Evolutionary conservation across 345 rosid genomes (phyloP).

Genomic region (Gossypium raimondii): DNA sequence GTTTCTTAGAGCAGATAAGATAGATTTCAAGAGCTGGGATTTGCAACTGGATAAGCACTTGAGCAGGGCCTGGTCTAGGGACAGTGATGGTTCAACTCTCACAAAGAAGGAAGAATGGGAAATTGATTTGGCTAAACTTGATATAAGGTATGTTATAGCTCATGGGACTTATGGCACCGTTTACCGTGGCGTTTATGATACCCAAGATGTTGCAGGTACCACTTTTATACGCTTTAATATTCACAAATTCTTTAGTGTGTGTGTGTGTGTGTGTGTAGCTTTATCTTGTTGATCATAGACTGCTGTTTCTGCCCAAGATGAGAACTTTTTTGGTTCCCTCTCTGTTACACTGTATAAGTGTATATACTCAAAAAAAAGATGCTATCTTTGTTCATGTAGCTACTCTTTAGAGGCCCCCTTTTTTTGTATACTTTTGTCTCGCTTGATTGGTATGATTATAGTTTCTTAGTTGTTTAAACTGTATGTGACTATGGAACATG

Average conservation of each 20-base stretch:
- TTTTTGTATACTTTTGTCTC: not conserved
- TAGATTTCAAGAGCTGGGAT: slow-evolving; percentile 85
- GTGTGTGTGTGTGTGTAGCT: too few relatives aligned
- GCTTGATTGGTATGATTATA: not conserved
- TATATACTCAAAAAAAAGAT: not conserved
- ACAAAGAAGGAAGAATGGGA: slow-evolving; percentile 76
- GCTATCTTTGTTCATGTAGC: not conserved
- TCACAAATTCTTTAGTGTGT: not conserved
- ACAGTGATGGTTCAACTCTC: slow-evolving; percentile 19
- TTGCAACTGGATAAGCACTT: slow-evolving; percentile 72
- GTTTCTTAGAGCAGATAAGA: slow-evolving; percentile 63
- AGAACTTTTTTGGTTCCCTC: not conserved
- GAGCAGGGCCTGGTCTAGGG: slow-evolving; percentile 62
- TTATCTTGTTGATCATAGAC: not conserved
- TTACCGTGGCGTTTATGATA: slow-evolving; percentile 68
- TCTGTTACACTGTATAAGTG: not conserved
- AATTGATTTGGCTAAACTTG: slow-evolving; percentile 63
- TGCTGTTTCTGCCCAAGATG: not conserved
- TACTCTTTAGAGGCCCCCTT: not conserved
- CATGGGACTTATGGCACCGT: slow-evolving; percentile 75
- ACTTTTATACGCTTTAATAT: not conserved
- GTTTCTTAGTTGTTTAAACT: not conserved
- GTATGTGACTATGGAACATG: not conserved
- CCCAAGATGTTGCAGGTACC: slow-evolving; percentile 73
- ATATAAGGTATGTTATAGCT: slow-evolving; percentile 57